These are phyloP conservation scores for Stagonosporopsis chrysanthemi DNA, from an alignment of 2,329 filamentous ascomycete species.

Conservation along the genomic window DNA sequence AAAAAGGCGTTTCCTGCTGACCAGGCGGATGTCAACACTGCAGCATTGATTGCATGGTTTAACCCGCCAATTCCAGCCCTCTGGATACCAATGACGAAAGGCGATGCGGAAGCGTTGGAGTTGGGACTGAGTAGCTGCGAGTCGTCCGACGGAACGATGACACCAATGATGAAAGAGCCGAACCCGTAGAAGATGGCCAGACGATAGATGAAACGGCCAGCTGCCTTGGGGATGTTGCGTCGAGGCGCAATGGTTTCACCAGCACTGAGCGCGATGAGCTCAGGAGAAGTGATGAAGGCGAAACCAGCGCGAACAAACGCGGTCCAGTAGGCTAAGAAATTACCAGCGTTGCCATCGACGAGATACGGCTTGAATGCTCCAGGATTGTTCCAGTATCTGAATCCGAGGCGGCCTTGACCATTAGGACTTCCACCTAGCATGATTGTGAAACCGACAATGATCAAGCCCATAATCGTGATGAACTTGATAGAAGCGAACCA, in stretches of 20 bases:
- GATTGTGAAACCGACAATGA: constrained; percentile 47
- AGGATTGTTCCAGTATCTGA: constrained; percentile 73
- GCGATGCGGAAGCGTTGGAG: constrained; percentile 46
- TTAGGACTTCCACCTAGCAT: constrained; percentile 48
- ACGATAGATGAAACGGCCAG: constrained; percentile 61
- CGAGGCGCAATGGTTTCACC: constrained; percentile 47
- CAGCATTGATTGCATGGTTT: constrained; percentile 76
- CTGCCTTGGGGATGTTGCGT: constrained; percentile 61
- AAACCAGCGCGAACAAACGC: constrained; percentile 62
- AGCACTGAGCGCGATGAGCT: constrained; percentile 45
- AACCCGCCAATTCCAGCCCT: constrained; percentile 72
- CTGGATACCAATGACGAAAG: constrained; percentile 71
- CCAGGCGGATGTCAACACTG: constrained; percentile 76
- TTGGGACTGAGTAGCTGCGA: constrained; percentile 50
- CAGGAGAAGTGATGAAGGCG: constrained; percentile 50
- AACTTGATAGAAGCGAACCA: constrained; percentile 61
- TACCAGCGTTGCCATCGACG: constrained; percentile 65
- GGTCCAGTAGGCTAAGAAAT: constrained; percentile 67
- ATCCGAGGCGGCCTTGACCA: constrained; percentile 57
- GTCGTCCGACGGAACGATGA: constrained; percentile 66
- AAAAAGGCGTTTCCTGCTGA: constrained; percentile 74
- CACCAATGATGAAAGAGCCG: constrained; percentile 64
- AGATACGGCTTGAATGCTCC: constrained; percentile 59
- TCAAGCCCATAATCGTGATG: constrained; percentile 46
- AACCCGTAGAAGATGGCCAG: constrained; percentile 63